Conservation (phyloP, 257 asterid species). For the Lithospermum erythrorhizon region DNA sequence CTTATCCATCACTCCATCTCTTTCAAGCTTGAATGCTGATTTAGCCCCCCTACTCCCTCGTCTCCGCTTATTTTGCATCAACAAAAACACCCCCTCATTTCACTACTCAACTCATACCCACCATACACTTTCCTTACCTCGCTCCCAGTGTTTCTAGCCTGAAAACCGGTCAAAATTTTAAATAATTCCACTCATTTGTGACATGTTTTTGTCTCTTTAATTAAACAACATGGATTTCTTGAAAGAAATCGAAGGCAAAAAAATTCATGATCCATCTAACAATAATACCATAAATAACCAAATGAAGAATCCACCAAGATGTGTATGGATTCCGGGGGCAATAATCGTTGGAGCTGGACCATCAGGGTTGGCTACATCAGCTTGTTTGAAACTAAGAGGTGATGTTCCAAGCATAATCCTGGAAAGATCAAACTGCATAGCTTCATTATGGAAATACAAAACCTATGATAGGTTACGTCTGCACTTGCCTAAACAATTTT, state of each 20-base stretch:
- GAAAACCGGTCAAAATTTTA: background rate
- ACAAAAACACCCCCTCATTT: conserved; percentile 1
- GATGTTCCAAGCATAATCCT: conserved; percentile 36
- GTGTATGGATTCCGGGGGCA: conserved; percentile 37
- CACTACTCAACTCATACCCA: conserved; percentile 13
- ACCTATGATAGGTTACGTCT: conserved; percentile 65
- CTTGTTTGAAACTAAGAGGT: conserved; percentile 36
- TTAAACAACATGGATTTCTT: conserved; percentile 17
- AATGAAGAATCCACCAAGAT: background rate
- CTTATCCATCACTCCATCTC: background rate
- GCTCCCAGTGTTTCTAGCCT: conserved; percentile 14
- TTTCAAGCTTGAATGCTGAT: conserved; percentile 35
- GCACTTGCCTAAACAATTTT: conserved; percentile 61
- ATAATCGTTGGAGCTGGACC: conserved; percentile 73
- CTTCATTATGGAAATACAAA: conserved; percentile 60
- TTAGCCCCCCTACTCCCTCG: conserved; percentile 21
- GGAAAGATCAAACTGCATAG: conserved; percentile 60
- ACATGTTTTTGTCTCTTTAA: background rate
- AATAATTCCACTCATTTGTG: background rate
- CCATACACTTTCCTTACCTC: conserved; percentile 22
- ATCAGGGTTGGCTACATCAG: conserved; percentile 61
- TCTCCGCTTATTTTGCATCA: conserved; percentile 14
- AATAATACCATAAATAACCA: background rate
- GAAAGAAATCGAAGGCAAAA: conserved; percentile 43
- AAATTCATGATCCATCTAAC: conserved; percentile 30